Evolutionary conservation across 306 rosid genomes (phyloP).

Genomic region (Fagus sylvatica): DNA sequence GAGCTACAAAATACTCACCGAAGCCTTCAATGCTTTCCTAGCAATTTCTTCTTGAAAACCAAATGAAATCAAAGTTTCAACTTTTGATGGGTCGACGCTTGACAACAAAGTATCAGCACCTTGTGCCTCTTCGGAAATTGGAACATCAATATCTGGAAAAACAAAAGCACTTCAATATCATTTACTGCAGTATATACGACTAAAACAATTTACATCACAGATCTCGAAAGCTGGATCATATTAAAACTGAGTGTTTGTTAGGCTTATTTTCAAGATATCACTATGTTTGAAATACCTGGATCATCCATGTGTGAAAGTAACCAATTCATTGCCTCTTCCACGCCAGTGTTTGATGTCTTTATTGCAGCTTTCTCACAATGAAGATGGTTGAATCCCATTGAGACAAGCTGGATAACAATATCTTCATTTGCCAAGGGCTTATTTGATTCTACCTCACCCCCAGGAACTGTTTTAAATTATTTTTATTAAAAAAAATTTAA

Average conservation of each 20-base stretch:
- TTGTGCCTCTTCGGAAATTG: slow-evolving; percentile 56
- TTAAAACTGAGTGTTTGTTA: not conserved
- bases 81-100: slow-evolving; percentile 67
- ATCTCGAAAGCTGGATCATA: slow-evolving; percentile 1
- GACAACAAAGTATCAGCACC: slow-evolving; percentile 12
- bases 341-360: slow-evolving; percentile 76
- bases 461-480: slow-evolving; percentile 39
- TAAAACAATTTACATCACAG: not conserved
- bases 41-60: slow-evolving; percentile 91
- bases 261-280: slow-evolving; percentile 7
- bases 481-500: not conserved
- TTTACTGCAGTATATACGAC: slow-evolving; percentile 7
- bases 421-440: slow-evolving; percentile 53
- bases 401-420: slow-evolving; percentile 82
- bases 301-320: slow-evolving; percentile 91
- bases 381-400: slow-evolving; percentile 86
- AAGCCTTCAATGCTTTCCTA: slow-evolving; percentile 75
- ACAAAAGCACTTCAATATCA: slow-evolving; percentile 19
- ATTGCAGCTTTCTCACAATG: slow-evolving; percentile 96
- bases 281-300: slow-evolving; percentile 51
- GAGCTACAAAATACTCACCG: slow-evolving; percentile 43
- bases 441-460: slow-evolving; percentile 47
- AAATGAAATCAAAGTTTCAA: slow-evolving; percentile 81
- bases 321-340: slow-evolving; percentile 99
- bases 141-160: slow-evolving; percentile 65